These are phyloP conservation scores for Lasiosphaeria ovina DNA, from an alignment of 495 filamentous ascomycete species.

Conservation along the genomic window DNA sequence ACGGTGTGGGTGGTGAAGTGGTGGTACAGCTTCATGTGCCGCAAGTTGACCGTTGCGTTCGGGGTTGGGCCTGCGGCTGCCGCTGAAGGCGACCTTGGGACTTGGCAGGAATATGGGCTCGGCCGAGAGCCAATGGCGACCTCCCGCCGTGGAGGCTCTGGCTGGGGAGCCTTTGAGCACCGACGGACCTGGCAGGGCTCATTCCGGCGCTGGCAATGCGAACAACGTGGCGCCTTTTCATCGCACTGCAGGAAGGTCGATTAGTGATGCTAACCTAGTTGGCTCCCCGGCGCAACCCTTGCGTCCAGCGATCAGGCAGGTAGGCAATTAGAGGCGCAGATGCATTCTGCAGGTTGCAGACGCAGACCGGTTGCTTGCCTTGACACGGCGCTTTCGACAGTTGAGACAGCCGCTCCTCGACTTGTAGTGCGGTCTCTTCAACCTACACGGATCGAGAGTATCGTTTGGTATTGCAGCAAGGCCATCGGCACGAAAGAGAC, in stretches of 20 bases:
- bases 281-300: too few species aligned
- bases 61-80: not conserved
- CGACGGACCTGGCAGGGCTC: not conserved
- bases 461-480: not conserved
- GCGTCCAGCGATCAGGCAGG: not conserved
- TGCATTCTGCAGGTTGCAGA: not conserved
- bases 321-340: not conserved
- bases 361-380: not conserved
- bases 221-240: not conserved
- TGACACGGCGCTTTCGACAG: not conserved
- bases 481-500: not conserved
- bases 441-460: not conserved
- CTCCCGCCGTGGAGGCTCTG: not conserved
- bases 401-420: not conserved
- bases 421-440: not conserved
- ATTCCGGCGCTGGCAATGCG: not conserved
- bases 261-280: too few species aligned
- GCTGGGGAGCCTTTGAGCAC: not conserved
- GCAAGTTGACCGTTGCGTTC: not conserved
- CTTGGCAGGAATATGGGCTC: too few species aligned
- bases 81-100: not conserved
- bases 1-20: not conserved
- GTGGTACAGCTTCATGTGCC: not conserved
- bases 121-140: not conserved
- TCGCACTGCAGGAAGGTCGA: not conserved